Base-by-base conservation (phyloP, 176 grass and related monocot genomes). In the Poa pratensis region DNA sequence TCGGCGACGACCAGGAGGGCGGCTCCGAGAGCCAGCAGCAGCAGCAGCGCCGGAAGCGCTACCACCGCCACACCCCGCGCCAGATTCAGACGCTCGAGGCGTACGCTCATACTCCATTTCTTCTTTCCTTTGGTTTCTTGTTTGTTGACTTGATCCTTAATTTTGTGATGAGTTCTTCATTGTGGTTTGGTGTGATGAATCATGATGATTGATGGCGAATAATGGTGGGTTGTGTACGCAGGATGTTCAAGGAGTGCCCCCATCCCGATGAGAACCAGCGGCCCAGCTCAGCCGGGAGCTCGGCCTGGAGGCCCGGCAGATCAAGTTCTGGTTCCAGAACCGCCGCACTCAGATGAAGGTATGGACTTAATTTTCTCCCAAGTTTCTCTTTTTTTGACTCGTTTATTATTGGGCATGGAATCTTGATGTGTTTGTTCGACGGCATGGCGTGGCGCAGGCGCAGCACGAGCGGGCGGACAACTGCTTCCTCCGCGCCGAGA, bases 271-370 rank as follows among this genome's bases (percentile, higher is more conserved):
- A 97, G 90, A 97, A 95, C 84, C 95, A 97, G 78, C 72, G 95
- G 89, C 91, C 92, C 90, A 93, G 18, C 95, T 97, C 73, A 97
- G 95, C 89, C 80, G 95, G 40, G 95, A 97, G 63, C 57, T 97
- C 45, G 87, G 73, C 12, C 86, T 97, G 71, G 95, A 97, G 87
- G 86, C 95, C 11, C 80, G 95, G 59, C 95, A 97, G 92, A 97
- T 97, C 92, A 97, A 97, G 87, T 97, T 97, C 88, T 97, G 95
- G 95, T 97, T 97, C 83, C 95, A 97, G 91, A 97, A 97, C 55
- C 84, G 95, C 16, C 87, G 95, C 45, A 97, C 95, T 17, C 95
- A 97, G 95, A 93, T 95, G 92, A 97, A 97, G 92, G 95, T 89
- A 90, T 5, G 3, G n/a, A n/a, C 5, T 46, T 46, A 63, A 12